Evolutionary conservation across 2,329 filamentous ascomycete genomes (phyloP).

Genomic region (Phaeosphaeria sp.): DNA sequence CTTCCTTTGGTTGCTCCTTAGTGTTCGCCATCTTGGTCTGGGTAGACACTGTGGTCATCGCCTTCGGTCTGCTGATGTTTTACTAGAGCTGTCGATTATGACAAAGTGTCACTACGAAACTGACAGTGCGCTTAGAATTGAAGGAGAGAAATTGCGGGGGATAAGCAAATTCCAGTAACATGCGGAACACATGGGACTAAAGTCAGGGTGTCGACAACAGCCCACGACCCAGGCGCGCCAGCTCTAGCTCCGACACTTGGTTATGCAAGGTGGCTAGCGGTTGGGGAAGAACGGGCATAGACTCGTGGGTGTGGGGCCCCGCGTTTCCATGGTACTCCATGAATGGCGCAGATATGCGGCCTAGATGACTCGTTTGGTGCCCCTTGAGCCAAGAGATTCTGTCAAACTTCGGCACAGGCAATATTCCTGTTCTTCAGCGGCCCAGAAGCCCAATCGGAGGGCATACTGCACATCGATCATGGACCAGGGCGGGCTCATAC

Average conservation of each 20-base stretch:
- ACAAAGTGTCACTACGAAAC: not conserved
- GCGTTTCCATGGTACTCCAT: conserved; percentile 22
- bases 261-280: conserved; percentile 15
- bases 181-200: conserved; percentile 20
- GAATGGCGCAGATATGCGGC: not conserved
- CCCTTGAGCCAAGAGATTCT: not conserved
- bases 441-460: not conserved
- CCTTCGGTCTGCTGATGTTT: not conserved
- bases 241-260: conserved; percentile 17
- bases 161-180: conserved; percentile 2
- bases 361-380: not conserved
- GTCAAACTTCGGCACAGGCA: not conserved
- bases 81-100: not conserved
- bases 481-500: not conserved
- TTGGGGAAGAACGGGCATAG: conserved; percentile 21
- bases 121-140: not conserved
- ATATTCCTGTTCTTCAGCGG: not conserved
- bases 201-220: conserved; percentile 11
- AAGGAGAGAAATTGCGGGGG: conserved; percentile 9
- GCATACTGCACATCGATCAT: not conserved
- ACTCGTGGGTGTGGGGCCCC: conserved; percentile 35
- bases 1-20: conserved; percentile 20
- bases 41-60: conserved; percentile 21
- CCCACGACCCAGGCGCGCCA: conserved; percentile 9
- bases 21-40: conserved; percentile 14